Evolutionary conservation across 495 filamentous ascomycete genomes (phyloP).

Genomic region (Bryoglossum gracile): DNA sequence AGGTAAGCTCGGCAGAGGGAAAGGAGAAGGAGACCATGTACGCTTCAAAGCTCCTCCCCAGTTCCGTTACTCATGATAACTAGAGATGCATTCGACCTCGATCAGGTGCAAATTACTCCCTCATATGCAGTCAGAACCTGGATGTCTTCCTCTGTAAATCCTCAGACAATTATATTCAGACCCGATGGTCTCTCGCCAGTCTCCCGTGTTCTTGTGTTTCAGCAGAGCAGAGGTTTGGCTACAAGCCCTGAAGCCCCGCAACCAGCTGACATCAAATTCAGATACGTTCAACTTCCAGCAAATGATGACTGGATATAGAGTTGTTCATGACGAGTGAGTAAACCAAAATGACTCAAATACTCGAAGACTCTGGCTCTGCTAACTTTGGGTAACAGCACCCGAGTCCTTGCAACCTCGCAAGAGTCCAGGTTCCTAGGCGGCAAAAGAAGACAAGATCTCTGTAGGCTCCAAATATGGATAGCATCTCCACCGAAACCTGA

Average conservation of each 20-base stretch:
- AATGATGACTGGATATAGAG: conserved; percentile 7
- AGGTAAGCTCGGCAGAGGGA: not conserved
- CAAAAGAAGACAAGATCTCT: conserved; percentile 4
- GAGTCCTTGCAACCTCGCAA: conserved; percentile 8
- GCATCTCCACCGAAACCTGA: not conserved
- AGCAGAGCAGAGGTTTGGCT: conserved; percentile 1
- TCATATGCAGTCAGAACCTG: conserved; percentile 4
- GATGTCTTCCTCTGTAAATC: not conserved
- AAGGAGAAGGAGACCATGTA: conserved; percentile 12
- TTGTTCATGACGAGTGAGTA: conserved; percentile 7
- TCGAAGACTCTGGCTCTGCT: not conserved
- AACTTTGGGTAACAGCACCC: not conserved
- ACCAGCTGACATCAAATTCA: not conserved
- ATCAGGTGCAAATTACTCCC: conserved; percentile 4
- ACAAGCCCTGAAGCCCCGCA: not conserved
- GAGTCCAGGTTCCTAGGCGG: conserved; percentile 8
- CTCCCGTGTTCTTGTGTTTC: conserved; percentile 5
- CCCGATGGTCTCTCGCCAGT: conserved; percentile 1
- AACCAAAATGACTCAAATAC: not conserved
- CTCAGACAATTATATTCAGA: conserved; percentile 10
- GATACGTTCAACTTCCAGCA: conserved; percentile 13
- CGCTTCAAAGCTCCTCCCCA: not conserved
- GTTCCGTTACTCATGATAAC: not conserved
- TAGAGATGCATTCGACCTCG: conserved; percentile 7
- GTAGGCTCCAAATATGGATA: conserved; percentile 4